Conservation (phyloP, 1,284 basidiomycete species). For the Microbotryum lychnidis-dioicae region DNA sequence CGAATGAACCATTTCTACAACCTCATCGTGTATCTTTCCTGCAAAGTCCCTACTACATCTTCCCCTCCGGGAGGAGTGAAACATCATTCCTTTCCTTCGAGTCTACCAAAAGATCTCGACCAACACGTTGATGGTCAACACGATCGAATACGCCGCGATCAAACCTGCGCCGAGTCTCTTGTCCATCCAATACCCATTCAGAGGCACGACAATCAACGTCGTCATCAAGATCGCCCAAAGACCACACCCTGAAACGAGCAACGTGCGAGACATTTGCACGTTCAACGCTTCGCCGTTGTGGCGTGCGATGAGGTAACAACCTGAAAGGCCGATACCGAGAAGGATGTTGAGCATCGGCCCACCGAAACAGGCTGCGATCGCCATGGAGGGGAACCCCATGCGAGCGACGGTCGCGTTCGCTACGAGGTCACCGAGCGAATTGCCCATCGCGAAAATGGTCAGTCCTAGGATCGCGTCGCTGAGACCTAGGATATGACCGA, state of each 20-base stretch:
- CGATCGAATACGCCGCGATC: constrained; percentile 57
- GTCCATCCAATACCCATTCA: constrained; percentile 72
- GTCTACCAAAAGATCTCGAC: constrained; percentile 17
- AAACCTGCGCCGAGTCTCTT: constrained; percentile 70
- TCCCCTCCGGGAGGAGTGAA: no score
- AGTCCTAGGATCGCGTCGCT: constrained; percentile 96
- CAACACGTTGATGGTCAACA: constrained; percentile 15
- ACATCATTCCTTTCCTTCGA: no score
- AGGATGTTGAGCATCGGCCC: constrained; percentile 96
- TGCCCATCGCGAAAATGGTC: constrained; percentile 92
- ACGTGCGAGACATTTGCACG: constrained; percentile 70
- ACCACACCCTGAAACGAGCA: constrained; percentile 72
- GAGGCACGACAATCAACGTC: constrained; percentile 75
- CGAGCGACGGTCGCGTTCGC: constrained; percentile 85
- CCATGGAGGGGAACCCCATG: constrained; percentile 55
- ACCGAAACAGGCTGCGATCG: constrained; percentile 86
- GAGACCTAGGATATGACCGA: constrained; percentile 85
- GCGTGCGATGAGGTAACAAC: constrained; percentile 60
- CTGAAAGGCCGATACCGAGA: constrained; percentile 69
- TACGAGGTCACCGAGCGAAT: constrained; percentile 90
- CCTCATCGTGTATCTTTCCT: no score
- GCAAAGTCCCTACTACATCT: no score
- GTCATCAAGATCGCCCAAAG: constrained; percentile 62
- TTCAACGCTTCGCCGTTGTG: constrained; percentile 50
- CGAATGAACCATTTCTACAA: no score